phyloP scores from a whole-genome alignment of 177 flowering plant genomes.

The Vitis hybrid region DNA sequence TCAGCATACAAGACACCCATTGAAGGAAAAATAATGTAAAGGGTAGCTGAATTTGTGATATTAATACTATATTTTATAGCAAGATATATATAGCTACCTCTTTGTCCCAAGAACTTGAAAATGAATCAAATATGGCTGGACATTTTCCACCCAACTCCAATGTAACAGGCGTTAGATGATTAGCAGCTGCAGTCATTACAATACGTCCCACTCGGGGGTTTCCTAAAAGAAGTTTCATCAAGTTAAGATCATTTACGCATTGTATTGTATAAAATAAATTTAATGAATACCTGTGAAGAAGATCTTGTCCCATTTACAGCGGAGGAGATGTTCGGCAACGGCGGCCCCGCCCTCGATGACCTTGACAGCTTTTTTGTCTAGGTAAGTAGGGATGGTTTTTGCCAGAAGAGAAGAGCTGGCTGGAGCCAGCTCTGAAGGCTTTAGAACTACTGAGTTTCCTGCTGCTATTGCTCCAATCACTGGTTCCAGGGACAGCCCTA shows the following conservation, averaged over 20 bases:
- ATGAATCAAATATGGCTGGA: slow-evolving; percentile 46
- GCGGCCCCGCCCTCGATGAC: slow-evolving; percentile 40
- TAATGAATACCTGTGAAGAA: slow-evolving; percentile 43
- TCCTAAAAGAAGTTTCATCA: slow-evolving; percentile 25
- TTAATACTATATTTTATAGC: no score
- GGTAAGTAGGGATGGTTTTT: slow-evolving; percentile 23
- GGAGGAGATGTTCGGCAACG: slow-evolving; percentile 33
- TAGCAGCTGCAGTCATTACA: slow-evolving; percentile 52
- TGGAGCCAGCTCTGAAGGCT: slow-evolving; percentile 58
- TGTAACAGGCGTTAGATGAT: slow-evolving; percentile 50
- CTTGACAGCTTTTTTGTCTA: slow-evolving; percentile 42
- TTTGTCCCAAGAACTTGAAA: slow-evolving; percentile 38
- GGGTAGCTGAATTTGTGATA: no score
- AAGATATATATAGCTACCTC: slow-evolving; percentile 21
- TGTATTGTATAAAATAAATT: not conserved
- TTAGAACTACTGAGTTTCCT: slow-evolving; percentile 50
- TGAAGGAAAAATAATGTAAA: no score
- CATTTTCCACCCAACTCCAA: slow-evolving; percentile 72
- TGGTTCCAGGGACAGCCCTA: slow-evolving; percentile 54
- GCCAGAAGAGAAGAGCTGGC: slow-evolving; percentile 40
- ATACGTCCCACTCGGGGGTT: slow-evolving; percentile 38
- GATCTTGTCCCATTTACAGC: slow-evolving; percentile 56
- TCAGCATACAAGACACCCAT: no score
- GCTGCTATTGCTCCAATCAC: slow-evolving; percentile 60
- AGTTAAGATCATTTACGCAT: not conserved